A percentile compares a stretch with the other conserved stretches of the same genome.
Evolutionary conservation across 2,329 filamentous ascomycete genomes (phyloP).

Genomic region (Calonectria henricotiae): DNA sequence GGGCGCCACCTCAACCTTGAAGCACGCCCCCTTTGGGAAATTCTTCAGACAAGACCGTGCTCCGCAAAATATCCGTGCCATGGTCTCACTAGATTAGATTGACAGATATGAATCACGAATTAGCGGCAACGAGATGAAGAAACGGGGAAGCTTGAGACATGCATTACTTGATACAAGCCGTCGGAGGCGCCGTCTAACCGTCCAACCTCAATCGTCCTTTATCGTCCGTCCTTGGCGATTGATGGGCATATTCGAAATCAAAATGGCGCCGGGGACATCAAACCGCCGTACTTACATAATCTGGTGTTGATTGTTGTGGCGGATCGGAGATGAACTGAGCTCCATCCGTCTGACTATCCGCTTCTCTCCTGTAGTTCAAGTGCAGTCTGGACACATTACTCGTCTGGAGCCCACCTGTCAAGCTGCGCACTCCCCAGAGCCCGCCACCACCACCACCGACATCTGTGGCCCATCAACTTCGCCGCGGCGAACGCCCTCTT

Average conservation of each 20-base stretch:
- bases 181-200: conserved; percentile 24
- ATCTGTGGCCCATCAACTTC: conserved; percentile 39
- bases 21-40: conserved; percentile 20
- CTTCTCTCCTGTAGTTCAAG: background rate
- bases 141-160: conserved; percentile 39
- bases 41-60: conserved; percentile 17
- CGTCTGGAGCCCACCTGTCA: conserved; percentile 43
- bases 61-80: conserved; percentile 28
- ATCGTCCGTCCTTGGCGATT: conserved; percentile 7
- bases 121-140: conserved; percentile 40
- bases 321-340: conserved; percentile 37
- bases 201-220: conserved; percentile 12
- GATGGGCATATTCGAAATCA: conserved; percentile 23
- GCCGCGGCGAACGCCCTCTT: conserved; percentile 51
- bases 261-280: conserved; percentile 23
- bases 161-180: conserved; percentile 37
- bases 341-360: conserved; percentile 36
- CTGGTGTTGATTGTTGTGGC: conserved; percentile 17
- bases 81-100: conserved; percentile 35
- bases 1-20: conserved; percentile 1
- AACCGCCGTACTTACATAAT: background rate
- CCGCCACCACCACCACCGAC: conserved; percentile 38
- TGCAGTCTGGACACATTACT: conserved; percentile 20
- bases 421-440: conserved; percentile 37
- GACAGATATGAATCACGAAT: conserved; percentile 26